Conservation (phyloP, 1,139 yeast genomes). For the Kodamaea alishanica region DNA sequence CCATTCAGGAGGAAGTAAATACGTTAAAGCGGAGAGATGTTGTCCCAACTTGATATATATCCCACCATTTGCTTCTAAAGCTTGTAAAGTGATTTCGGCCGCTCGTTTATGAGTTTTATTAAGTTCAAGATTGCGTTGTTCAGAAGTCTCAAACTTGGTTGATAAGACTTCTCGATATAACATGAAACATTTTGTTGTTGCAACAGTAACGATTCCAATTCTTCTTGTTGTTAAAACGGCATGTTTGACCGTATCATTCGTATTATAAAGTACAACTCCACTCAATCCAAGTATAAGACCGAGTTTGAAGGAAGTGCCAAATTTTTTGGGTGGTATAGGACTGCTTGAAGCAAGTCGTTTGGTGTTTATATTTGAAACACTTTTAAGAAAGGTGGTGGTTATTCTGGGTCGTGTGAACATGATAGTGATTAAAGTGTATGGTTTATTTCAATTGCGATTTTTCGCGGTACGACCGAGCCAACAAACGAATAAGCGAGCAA, state of each 20-base stretch:
- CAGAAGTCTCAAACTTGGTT: slow-evolving; percentile 40
- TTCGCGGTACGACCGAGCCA: no score
- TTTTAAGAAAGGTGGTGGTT: no score
- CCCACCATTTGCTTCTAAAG: slow-evolving; percentile 86
- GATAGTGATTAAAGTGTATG: no score
- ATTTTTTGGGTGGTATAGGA: no score
- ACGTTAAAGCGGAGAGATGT: slow-evolving; percentile 88
- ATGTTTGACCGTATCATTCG: slow-evolving; percentile 35
- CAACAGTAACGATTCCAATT: slow-evolving; percentile 59
- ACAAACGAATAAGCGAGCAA: no score
- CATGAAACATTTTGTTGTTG: slow-evolving; percentile 60
- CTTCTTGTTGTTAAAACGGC: slow-evolving; percentile 46
- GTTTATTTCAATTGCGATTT: no score
- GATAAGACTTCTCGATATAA: slow-evolving; percentile 59
- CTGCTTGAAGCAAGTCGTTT: not conserved
- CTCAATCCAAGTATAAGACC: slow-evolving; percentile 32
- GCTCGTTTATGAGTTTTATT: slow-evolving; percentile 62
- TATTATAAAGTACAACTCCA: slow-evolving; percentile 28
- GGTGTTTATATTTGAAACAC: no score
- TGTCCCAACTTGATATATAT: slow-evolving; percentile 92
- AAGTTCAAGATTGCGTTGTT: slow-evolving; percentile 54
- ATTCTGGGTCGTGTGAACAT: no score
- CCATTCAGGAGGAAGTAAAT: slow-evolving; percentile 90
- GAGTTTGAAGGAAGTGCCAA: slow-evolving; percentile 20
- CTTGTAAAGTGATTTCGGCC: slow-evolving; percentile 73